phyloP scores from a whole-genome alignment of 2,329 filamentous ascomycete species.

The Elsinoe fawcettii region DNA sequence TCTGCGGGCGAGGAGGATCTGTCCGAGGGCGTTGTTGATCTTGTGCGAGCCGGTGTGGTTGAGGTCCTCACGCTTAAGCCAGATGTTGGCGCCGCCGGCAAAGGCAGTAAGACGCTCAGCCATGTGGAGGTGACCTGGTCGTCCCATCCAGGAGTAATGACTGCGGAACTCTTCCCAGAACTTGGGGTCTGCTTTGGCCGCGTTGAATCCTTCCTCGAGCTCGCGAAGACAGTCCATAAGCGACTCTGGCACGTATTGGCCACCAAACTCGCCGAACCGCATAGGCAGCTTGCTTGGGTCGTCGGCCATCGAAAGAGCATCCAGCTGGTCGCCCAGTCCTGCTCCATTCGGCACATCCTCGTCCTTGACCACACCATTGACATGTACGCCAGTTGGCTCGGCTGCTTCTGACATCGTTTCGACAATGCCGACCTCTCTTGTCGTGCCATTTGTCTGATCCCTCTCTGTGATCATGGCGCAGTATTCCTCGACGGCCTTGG shows the following conservation, averaged over 20 bases:
- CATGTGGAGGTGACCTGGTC: conserved; percentile 83
- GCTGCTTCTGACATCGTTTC: conserved; percentile 58
- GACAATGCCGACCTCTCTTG: conserved; percentile 61
- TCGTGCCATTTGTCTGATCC: conserved; percentile 39
- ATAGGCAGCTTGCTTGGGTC: conserved; percentile 58
- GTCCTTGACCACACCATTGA: conserved; percentile 60
- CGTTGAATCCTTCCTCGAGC: conserved; percentile 83
- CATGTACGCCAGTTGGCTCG: conserved; percentile 56
- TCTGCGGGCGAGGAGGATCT: conserved; percentile 75
- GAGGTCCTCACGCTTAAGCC: conserved; percentile 93
- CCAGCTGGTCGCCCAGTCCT: conserved; percentile 73
- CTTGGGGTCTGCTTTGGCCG: conserved; percentile 73
- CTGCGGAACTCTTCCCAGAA: conserved; percentile 98
- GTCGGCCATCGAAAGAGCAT: conserved; percentile 62
- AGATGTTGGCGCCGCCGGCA: conserved; percentile 89
- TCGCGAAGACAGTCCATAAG: conserved; percentile 94
- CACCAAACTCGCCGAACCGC: conserved; percentile 91
- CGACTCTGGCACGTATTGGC: conserved; percentile 94
- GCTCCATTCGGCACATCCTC: conserved; percentile 49
- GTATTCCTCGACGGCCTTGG: conserved; percentile 75
- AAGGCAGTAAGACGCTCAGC: conserved; percentile 82
- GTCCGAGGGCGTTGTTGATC: conserved; percentile 97
- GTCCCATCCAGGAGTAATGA: conserved; percentile 95
- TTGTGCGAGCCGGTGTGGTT: conserved; percentile 99
- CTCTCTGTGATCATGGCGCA: conserved; percentile 61